Percentiles rank a stretch among this genome's conserved stretches.
phyloP scores from a whole-genome alignment of 805 yeast species.

The Metschnikowia gelsemii region DNA sequence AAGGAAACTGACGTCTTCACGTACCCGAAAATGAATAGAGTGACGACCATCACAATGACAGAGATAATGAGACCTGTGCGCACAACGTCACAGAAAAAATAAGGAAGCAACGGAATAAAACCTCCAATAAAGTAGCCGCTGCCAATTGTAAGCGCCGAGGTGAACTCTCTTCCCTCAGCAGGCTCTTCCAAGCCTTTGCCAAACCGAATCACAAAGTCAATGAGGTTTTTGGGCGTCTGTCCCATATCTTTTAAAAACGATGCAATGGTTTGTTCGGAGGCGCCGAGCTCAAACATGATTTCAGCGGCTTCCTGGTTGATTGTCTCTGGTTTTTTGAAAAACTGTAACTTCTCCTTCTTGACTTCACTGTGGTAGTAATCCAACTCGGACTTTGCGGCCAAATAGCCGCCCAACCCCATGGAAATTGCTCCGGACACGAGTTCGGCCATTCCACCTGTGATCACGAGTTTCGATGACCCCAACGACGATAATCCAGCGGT shows the following conservation, averaged over 20 bases:
- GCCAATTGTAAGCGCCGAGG: constrained; percentile 89
- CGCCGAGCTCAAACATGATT: constrained; percentile 71
- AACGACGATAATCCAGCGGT: constrained; percentile 93
- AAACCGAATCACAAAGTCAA: constrained; percentile 81
- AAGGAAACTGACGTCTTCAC: constrained; percentile 81
- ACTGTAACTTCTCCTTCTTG: constrained; percentile 63
- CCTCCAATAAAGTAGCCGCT: constrained; percentile 89
- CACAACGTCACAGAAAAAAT: constrained; percentile 78
- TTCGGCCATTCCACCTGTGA: constrained; percentile 98
- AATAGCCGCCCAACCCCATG: constrained; percentile 96
- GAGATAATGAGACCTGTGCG: constrained; percentile 73
- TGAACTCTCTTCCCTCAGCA: constrained; percentile 83
- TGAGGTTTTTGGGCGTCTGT: constrained; percentile 70
- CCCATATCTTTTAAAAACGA: constrained; percentile 77
- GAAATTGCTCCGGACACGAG: constrained; percentile 94
- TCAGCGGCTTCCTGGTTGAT: constrained; percentile 80
- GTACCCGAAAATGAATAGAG: constrained; percentile 85
- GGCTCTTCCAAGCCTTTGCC: constrained; percentile 97
- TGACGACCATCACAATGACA: constrained; percentile 76
- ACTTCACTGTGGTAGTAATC: constrained; percentile 75
- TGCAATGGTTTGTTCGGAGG: constrained; percentile 68
- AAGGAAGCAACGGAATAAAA: constrained; percentile 85
- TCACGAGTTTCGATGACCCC: constrained; percentile 86
- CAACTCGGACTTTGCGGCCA: constrained; percentile 88
- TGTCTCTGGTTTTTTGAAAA: constrained; percentile 61